Base-by-base conservation (phyloP, 1,284 basidiomycete species). In the Melampsora occidentalis region DNA sequence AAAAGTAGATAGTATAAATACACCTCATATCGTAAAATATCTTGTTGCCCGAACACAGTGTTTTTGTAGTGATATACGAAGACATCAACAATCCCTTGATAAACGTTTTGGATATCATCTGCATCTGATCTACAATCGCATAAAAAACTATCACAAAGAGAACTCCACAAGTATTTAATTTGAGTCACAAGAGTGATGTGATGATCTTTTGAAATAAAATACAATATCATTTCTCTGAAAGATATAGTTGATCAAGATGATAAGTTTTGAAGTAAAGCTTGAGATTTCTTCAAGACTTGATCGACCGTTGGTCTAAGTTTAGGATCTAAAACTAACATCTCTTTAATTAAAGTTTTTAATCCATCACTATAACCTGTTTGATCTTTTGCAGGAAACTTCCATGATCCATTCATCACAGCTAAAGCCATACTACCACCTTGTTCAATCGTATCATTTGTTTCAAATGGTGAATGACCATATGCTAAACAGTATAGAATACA, bases 401-500 rank as follows among this genome's bases (percentile, higher is more conserved):
- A 83, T 39, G 78, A 76, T 18, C 81, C 82, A 49, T 83, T 82
- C 68, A 81, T 77, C 20, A 83, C 82, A 12, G 82, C 82, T 53
- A 83, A 66, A 1, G 82, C 82, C n/a, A 83, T 79, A 12, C 79
- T 80, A 14, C 82, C 82, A 61, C 82, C 82, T 70, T 83, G 82
- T 67, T 82, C 82, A 22, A 81, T 78, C 7, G 81, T 83, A 66
- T 82, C 81, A 0, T 78, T 79, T 28, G 82, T 83, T 78, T 83
- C 82, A 71, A 83, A 83, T 0, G 82, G 82, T 78, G 82, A 83
- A 72, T 83, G 81, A 63, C 81, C 78, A 76, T 82, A 83, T 28
- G 77, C 76, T 77, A 80, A 78, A n/a, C 81, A 81, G 67, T 80
- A 83, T 20, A 83, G 77, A 66, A 81, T 67, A 67, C 82, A 82